A percentile compares a stretch with the other conserved stretches of the same genome.
These are phyloP conservation scores for Epichloe coenophiala DNA, from an alignment of 2,329 filamentous ascomycete genomes.

Conservation along the genomic window DNA sequence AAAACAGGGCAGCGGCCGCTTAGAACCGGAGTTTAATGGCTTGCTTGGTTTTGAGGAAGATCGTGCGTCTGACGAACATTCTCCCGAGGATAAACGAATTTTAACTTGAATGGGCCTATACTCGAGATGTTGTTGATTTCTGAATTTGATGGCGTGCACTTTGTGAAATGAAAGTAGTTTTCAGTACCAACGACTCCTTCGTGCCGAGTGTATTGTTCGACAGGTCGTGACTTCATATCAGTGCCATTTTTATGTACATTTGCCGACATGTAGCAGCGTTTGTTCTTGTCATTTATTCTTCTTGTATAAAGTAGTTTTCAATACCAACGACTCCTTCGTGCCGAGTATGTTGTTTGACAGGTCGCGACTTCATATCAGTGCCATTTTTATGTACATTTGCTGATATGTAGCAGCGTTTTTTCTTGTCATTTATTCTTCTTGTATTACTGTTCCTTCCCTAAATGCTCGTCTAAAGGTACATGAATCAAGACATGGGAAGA, in stretches of 20 bases:
- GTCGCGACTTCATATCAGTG: too few relatives aligned
- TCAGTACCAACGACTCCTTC: too few relatives aligned
- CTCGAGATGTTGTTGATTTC: neutral
- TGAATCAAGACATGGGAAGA: constrained; percentile 24
- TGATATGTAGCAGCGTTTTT: neutral
- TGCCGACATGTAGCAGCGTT: too few relatives aligned
- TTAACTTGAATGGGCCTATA: constrained; percentile 23
- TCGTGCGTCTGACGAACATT: constrained; percentile 28
- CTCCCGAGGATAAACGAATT: constrained; percentile 30
- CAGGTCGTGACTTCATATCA: too few relatives aligned
- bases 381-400: too few relatives aligned
- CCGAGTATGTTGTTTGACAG: too few relatives aligned
- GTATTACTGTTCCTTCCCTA: constrained; percentile 17
- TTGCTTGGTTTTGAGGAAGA: constrained; percentile 31
- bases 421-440: constrained; percentile 8
- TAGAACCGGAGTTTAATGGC: constrained; percentile 32
- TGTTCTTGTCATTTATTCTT: constrained; percentile 4
- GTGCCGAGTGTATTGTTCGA: too few relatives aligned
- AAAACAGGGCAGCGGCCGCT: constrained; percentile 26
- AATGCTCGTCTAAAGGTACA: constrained; percentile 23
- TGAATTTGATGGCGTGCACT: too few relatives aligned
- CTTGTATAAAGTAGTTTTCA: constrained; percentile 10
- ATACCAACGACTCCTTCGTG: too few relatives aligned
- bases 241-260: too few relatives aligned
- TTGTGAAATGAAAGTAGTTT: too few relatives aligned